Evolutionary conservation across 2,329 filamentous ascomycete genomes (phyloP).

Genomic region (Claviceps digitariae): DNA sequence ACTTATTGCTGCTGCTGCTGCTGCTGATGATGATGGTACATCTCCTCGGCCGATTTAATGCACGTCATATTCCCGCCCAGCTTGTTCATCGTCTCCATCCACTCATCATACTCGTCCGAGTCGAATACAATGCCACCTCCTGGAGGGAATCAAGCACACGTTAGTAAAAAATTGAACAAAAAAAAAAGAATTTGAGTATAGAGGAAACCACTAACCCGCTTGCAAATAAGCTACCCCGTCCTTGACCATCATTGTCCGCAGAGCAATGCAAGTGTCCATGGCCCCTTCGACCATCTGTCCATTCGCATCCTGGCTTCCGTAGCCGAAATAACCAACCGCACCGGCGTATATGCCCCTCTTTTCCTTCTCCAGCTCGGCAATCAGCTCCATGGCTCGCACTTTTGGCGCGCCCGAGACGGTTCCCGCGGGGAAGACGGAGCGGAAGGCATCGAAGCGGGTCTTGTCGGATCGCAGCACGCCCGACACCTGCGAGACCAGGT

Average conservation of each 20-base stretch:
- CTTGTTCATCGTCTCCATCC: slow-evolving; percentile 94
- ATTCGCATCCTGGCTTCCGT: slow-evolving; percentile 53
- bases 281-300: slow-evolving; percentile 59
- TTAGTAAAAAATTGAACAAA: not conserved
- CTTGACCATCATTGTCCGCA: slow-evolving; percentile 91
- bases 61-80: slow-evolving; percentile 78
- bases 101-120: slow-evolving; percentile 82
- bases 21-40: slow-evolving; percentile 30
- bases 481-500: slow-evolving; percentile 90
- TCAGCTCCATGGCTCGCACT: slow-evolving; percentile 92
- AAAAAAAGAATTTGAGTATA: not conserved
- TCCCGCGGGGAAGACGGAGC: slow-evolving; percentile 91
- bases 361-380: slow-evolving; percentile 84
- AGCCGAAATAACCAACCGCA: slow-evolving; percentile 94
- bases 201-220: slow-evolving; percentile 46
- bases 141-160: not conserved
- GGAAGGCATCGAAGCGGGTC: slow-evolving; percentile 89
- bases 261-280: slow-evolving; percentile 74
- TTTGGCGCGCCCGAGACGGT: slow-evolving; percentile 94
- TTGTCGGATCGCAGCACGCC: slow-evolving; percentile 72
- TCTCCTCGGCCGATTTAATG: slow-evolving; percentile 69
- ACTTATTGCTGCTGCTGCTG: not conserved
- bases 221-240: slow-evolving; percentile 87
- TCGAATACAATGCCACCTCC: slow-evolving; percentile 89
- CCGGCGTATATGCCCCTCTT: slow-evolving; percentile 93